These are phyloP conservation scores for Leishmania lainsoni DNA, from an alignment of 208 protist genomes.

Conservation along the genomic window DNA sequence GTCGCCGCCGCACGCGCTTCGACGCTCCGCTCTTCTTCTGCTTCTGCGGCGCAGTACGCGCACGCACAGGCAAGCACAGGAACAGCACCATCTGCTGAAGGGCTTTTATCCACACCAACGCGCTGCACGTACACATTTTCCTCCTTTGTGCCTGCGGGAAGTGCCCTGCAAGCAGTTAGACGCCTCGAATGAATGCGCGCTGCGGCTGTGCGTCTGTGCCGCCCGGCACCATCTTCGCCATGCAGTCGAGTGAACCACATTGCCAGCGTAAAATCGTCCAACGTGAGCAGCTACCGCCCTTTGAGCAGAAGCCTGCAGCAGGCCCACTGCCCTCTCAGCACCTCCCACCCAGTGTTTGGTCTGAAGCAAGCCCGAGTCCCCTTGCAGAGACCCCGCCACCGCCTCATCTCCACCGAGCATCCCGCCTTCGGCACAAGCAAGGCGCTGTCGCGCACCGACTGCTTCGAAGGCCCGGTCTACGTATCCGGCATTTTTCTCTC, in stretches of 20 bases:
- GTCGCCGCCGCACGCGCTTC: not conserved
- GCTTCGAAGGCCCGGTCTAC: slow-evolving; percentile 65
- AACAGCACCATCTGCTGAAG: not conserved
- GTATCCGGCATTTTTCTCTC: slow-evolving; percentile 87
- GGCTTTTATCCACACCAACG: not conserved
- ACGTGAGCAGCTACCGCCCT: slow-evolving; percentile 25
- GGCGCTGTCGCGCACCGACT: slow-evolving; percentile 46
- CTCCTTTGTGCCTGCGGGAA: not conserved
- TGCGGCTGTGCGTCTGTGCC: not conserved
- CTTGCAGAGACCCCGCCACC: slow-evolving; percentile 17
- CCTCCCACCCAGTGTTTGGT: slow-evolving; percentile 73
- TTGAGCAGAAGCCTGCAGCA: slow-evolving; percentile 31
- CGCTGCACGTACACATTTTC: not conserved
- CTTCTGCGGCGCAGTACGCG: not conserved
- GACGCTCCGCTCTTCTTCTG: not conserved
- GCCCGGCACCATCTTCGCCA: not conserved
- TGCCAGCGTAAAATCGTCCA: slow-evolving; percentile 36
- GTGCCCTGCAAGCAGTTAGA: not conserved
- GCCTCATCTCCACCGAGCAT: slow-evolving; percentile 71
- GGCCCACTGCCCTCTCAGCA: slow-evolving; percentile 52
- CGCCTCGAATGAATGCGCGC: slow-evolving; percentile 3
- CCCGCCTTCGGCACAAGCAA: slow-evolving; percentile 67
- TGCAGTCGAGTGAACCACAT: slow-evolving; percentile 18
- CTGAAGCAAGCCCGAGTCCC: slow-evolving; percentile 57
- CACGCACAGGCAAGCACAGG: not conserved